These are phyloP conservation scores for Colletotrichum paranaense DNA, from an alignment of 2,329 filamentous ascomycete species.

Conservation along the genomic window DNA sequence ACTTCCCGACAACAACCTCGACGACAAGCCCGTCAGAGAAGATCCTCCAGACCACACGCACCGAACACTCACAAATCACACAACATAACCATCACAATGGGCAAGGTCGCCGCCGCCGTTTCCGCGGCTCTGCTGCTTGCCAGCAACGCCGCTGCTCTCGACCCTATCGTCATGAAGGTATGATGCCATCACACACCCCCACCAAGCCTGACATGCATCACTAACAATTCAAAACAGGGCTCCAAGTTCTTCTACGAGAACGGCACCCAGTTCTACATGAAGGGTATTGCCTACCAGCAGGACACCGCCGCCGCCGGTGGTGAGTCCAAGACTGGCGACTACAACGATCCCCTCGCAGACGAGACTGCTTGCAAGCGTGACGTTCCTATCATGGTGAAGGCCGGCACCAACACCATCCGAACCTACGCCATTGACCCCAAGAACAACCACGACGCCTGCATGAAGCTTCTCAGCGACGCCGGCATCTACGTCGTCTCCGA, in stretches of 20 bases:
- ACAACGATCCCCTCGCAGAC: conserved; percentile 87
- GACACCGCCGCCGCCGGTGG: conserved; percentile 70
- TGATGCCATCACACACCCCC: conserved; percentile 37
- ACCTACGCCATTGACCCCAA: conserved; percentile 92
- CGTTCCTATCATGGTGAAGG: conserved; percentile 80
- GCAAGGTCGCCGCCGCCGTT: conserved; percentile 37
- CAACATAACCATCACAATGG: conserved; percentile 22
- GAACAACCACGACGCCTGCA: conserved; percentile 83
- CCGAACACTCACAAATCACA: not conserved
- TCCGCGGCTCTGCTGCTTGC: conserved; percentile 55
- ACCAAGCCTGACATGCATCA: not conserved
- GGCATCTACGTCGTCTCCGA: conserved; percentile 98
- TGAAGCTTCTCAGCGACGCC: conserved; percentile 82
- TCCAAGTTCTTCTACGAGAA: conserved; percentile 92
- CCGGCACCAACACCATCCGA: conserved; percentile 92
- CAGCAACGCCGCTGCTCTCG: conserved; percentile 55
- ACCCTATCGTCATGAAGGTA: conserved; percentile 78
- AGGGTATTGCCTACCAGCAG: conserved; percentile 95
- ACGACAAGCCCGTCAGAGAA: not conserved
- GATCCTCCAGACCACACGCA: not conserved
- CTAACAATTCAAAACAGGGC: conserved; percentile 59
- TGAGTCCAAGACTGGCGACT: conserved; percentile 63
- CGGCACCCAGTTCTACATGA: conserved; percentile 78
- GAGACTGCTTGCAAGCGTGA: conserved; percentile 81
- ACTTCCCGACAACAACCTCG: not conserved